Conservation (phyloP, 345 rosid species). For the Conringia planisiliqua region DNA sequence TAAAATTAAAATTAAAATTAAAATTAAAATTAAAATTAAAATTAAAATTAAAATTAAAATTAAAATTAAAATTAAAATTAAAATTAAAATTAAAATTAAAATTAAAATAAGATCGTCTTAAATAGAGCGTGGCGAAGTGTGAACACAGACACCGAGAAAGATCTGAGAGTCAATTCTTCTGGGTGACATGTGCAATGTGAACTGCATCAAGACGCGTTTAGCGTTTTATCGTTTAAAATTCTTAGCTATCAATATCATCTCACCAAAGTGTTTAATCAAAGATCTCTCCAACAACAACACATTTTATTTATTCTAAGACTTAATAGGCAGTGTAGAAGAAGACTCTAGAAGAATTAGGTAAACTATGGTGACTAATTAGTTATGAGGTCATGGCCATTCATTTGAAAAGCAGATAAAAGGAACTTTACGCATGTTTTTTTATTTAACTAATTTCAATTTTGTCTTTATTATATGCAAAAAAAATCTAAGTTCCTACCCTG, state of each 20-base stretch:
- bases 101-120: neutral
- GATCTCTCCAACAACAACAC: constrained; percentile 1
- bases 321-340: constrained; percentile 6
- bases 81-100: no score
- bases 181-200: constrained; percentile 31
- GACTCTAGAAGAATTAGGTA: constrained; percentile 17
- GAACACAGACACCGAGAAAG: constrained; percentile 18
- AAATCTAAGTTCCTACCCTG: neutral
- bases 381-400: neutral
- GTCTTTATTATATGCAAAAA: neutral
- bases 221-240: constrained; percentile 1
- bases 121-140: constrained; percentile 22
- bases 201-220: constrained; percentile 31
- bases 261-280: constrained; percentile 18
- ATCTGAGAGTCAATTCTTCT: constrained; percentile 28
- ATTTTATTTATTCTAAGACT: constrained; percentile 7
- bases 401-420: neutral
- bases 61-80: no score
- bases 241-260: neutral
- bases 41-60: no score
- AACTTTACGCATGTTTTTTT: constrained; percentile 5
- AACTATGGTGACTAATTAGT: neutral
- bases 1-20: no score
- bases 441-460: neutral
- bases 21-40: no score